Conservation (phyloP, 352 stramenopile genomes). For the Phytophthora capsici region DNA sequence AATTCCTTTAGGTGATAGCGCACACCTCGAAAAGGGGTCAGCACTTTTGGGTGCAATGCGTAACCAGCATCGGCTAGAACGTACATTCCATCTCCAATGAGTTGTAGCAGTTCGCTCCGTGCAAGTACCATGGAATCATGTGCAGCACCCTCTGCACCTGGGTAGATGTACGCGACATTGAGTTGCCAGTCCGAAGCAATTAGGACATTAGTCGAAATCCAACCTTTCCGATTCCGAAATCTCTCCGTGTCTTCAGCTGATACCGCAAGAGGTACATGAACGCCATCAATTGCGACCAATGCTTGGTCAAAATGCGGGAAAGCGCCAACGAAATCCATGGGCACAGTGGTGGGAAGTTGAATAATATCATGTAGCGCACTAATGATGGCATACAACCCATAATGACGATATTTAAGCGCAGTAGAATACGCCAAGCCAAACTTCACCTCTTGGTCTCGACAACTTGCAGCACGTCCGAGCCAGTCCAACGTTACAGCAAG, state of each 20-base stretch:
- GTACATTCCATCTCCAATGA: background rate
- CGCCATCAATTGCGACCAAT: slow-evolving; percentile 8
- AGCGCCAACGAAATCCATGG: background rate
- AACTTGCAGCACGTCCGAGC: background rate
- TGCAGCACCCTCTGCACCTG: slow-evolving; percentile 4
- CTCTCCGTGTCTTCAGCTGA: background rate
- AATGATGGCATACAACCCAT: slow-evolving; percentile 6
- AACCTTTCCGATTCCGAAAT: background rate
- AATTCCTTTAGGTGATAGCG: too few relatives aligned
- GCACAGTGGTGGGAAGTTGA: background rate
- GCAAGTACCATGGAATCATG: slow-evolving; percentile 14
- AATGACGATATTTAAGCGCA: slow-evolving; percentile 2
- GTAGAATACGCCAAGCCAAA: slow-evolving; percentile 4
- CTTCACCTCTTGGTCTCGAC: slow-evolving; percentile 9
- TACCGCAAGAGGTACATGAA: slow-evolving; percentile 5
- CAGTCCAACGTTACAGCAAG: background rate
- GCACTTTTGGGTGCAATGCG: background rate
- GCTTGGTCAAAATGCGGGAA: slow-evolving; percentile 16
- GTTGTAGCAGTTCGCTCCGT: slow-evolving; percentile 1
- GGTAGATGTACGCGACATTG: too few relatives aligned
- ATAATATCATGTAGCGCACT: background rate
- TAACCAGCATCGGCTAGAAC: slow-evolving; percentile 13
- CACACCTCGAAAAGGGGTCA: too few relatives aligned
- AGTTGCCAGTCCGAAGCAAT: too few relatives aligned
- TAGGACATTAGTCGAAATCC: too few relatives aligned